A percentile compares a stretch with the other conserved stretches of the same genome.
Evolutionary conservation across 352 stramenopile genomes (phyloP).

Genomic region (Phytophthora melonis): DNA sequence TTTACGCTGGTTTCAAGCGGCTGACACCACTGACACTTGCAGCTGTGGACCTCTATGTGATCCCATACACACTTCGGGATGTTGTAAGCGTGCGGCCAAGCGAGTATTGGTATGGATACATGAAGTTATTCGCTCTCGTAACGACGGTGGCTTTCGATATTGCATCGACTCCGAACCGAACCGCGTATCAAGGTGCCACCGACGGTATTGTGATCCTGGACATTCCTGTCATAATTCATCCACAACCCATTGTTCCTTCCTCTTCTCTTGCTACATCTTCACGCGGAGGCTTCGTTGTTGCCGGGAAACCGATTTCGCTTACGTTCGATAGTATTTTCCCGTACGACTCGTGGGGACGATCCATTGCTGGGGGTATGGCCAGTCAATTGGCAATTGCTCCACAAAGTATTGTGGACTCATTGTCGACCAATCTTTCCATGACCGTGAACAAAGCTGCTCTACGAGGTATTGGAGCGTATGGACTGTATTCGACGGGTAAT

Average conservation of each 20-base stretch:
- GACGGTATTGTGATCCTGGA: constrained; percentile 55
- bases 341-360: constrained; percentile 20
- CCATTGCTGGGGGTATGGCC: constrained; percentile 22
- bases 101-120: constrained; percentile 42
- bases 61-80: constrained; percentile 46
- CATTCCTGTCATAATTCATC: constrained; percentile 47
- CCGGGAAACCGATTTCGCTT: constrained; percentile 35
- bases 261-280: constrained; percentile 19
- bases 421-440: constrained; percentile 15
- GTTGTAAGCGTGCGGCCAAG: constrained; percentile 39
- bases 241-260: constrained; percentile 21
- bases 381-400: constrained; percentile 30
- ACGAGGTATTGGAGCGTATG: constrained; percentile 26
- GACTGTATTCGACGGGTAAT: constrained; percentile 20
- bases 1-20: constrained; percentile 49
- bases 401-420: constrained; percentile 7
- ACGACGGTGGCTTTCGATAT: constrained; percentile 58
- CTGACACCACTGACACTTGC: constrained; percentile 30
- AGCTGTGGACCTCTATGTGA: constrained; percentile 39
- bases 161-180: constrained; percentile 27
- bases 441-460: neutral
- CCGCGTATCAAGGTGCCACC: constrained; percentile 36
- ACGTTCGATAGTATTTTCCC: constrained; percentile 19
- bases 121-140: constrained; percentile 52
- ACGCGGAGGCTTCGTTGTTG: constrained; percentile 18